Base-by-base conservation (phyloP, 192 early-diverging fungal species). In the Umbelopsis vinacea region DNA sequence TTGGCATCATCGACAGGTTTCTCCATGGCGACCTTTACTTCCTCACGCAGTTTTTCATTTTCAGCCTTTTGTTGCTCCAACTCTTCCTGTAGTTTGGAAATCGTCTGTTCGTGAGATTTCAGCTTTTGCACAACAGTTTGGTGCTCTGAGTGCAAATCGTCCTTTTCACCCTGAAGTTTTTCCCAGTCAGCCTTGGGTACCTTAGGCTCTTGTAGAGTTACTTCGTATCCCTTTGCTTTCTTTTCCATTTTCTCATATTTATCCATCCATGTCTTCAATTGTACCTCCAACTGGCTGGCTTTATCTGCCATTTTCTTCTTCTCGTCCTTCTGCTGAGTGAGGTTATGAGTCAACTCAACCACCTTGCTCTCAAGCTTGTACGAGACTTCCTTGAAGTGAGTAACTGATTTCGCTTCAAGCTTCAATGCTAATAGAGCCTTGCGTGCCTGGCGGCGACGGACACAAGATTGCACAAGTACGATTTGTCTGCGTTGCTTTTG, bases 301-400 rank as follows among this genome's bases (percentile, higher is more conserved):
- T 86, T 86, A 72, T 86, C 83, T 47, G 83, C 78, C 52, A 91
- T 77, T 21, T 71, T 60, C 38, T 86, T 85, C 81, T 92, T 90
- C 75, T 95, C 93, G 74, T 91, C 83, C 68, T 85, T 86, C 73
- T 86, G 82, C 63, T 83, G 79, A 47, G 85, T 86, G 40, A 96
- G 77, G 54, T 80, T 83, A 71, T 93, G 94, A 21, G 96, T 97
- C 74, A 99, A 86, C 79, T 95, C 94, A 76, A 98, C 90, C 71
- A 99, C 94, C 85, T 97, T 98, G 84, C 87, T 89, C 81, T 99
- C 98, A 12, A 99, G 85, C 83, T 92, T 92, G 79, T 94, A 95
- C 35, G 96, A 95, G 33, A 91, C 88, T 74, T 98, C 93, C 84
- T 98, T 95, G 83, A 96, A 90, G 74, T 98, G 97, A 66, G 89